These are phyloP conservation scores for Sphaerostilbella broomeana DNA, from an alignment of 2,329 filamentous ascomycete genomes.

Conservation along the genomic window DNA sequence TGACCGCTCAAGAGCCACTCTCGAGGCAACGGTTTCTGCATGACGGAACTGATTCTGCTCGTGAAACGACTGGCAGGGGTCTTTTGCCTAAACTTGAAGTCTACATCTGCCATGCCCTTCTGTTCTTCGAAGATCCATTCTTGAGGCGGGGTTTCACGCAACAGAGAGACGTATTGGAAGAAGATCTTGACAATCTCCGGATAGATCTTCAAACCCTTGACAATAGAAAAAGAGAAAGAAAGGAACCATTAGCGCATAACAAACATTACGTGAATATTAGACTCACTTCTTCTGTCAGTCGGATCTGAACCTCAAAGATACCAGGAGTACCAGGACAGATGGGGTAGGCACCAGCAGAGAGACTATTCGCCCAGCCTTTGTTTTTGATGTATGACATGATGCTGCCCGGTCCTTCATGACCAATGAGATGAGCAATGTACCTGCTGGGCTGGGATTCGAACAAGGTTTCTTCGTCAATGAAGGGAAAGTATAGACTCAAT, in stretches of 20 bases:
- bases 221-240: too few relatives aligned
- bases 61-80: conserved; percentile 83
- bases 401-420: conserved; percentile 88
- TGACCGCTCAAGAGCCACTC: conserved; percentile 83
- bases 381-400: conserved; percentile 84
- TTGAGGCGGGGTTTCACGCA: conserved; percentile 72
- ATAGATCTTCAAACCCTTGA: conserved; percentile 67
- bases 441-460: conserved; percentile 76
- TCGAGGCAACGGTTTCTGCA: conserved; percentile 84
- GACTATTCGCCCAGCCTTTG: conserved; percentile 80
- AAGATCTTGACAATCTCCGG: conserved; percentile 74
- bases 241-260: conserved; percentile 1
- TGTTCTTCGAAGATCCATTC: conserved; percentile 94
- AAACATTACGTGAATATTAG: not conserved
- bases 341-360: conserved; percentile 69
- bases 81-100: conserved; percentile 94
- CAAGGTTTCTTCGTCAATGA: conserved; percentile 73
- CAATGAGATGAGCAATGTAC: conserved; percentile 83
- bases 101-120: conserved; percentile 81
- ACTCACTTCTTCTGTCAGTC: conserved; percentile 71
- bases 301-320: conserved; percentile 72
- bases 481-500: conserved; percentile 75
- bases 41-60: conserved; percentile 73
- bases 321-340: conserved; percentile 72
- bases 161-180: conserved; percentile 86